Evolutionary conservation across 2,329 filamentous ascomycete genomes (phyloP).

Genomic region (Colletotrichum cordylinicola): DNA sequence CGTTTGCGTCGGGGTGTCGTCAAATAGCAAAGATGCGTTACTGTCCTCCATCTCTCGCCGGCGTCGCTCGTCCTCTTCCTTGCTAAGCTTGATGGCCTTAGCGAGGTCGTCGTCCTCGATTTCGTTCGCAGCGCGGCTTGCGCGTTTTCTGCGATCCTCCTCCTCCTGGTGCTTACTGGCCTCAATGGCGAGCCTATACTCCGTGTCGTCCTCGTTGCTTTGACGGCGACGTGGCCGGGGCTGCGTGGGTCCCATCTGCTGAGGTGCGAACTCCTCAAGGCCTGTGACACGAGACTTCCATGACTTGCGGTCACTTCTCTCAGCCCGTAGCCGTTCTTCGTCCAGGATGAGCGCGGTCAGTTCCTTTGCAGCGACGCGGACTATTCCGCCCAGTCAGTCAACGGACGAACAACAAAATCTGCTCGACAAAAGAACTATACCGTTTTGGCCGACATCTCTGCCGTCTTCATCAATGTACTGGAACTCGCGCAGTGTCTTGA

Average conservation of each 20-base stretch:
- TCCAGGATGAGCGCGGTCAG: constrained; percentile 90
- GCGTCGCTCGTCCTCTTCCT: constrained; percentile 90
- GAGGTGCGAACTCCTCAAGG: constrained; percentile 77
- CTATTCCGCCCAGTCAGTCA: constrained; percentile 54
- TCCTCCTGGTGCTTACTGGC: constrained; percentile 96
- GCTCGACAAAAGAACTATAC: constrained; percentile 54
- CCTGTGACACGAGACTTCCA: constrained; percentile 98
- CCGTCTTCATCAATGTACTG: constrained; percentile 96
- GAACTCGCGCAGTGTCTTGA: constrained; percentile 97
- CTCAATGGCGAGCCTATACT: constrained; percentile 89
- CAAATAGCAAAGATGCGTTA: constrained; percentile 88
- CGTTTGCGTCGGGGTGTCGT: constrained; percentile 66
- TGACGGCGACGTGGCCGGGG: constrained; percentile 51
- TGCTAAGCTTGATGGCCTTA: constrained; percentile 94
- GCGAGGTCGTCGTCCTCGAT: constrained; percentile 85
- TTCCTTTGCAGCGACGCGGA: constrained; percentile 95
- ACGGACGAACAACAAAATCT: neutral
- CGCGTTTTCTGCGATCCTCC: constrained; percentile 80
- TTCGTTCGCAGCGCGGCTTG: constrained; percentile 57
- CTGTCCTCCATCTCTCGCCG: constrained; percentile 85
- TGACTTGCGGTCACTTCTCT: constrained; percentile 88
- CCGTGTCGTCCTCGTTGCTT: constrained; percentile 78
- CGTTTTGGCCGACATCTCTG: constrained; percentile 93
- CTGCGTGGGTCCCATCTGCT: constrained; percentile 40
- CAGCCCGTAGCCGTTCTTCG: constrained; percentile 88